Conservation (phyloP, 805 yeast genomes). For the Pichia pseudocactophila region DNA sequence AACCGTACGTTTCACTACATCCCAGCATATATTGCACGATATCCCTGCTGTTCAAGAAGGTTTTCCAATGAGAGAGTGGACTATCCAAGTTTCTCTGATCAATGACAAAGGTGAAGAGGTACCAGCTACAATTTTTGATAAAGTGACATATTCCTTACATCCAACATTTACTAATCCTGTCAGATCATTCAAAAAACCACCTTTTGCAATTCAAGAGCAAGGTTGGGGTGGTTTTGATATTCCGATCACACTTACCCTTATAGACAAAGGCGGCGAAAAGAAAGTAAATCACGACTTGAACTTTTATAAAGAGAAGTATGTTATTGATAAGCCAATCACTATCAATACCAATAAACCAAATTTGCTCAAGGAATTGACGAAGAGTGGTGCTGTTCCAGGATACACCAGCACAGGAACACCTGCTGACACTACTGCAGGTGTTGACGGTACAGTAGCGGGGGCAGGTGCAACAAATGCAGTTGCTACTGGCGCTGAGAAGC, state of each 20-base stretch:
- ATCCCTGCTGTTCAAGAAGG: slow-evolving; percentile 81
- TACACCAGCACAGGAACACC: slow-evolving; percentile 1
- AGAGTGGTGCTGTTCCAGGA: slow-evolving; percentile 72
- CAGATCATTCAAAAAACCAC: slow-evolving; percentile 70
- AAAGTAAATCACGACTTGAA: slow-evolving; percentile 84
- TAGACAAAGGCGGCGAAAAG: slow-evolving; percentile 84
- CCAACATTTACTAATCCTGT: slow-evolving; percentile 91
- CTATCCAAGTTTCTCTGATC: slow-evolving; percentile 63
- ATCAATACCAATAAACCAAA: slow-evolving; percentile 71
- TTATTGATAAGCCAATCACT: slow-evolving; percentile 65
- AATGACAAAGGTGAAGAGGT: slow-evolving; percentile 74
- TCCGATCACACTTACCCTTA: slow-evolving; percentile 63
- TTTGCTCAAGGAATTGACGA: slow-evolving; percentile 62
- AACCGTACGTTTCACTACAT: slow-evolving; percentile 79
- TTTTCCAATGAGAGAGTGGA: slow-evolving; percentile 93
- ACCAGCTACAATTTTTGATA: slow-evolving; percentile 83
- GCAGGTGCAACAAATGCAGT: slow-evolving; percentile 14
- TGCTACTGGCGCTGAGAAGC: slow-evolving; percentile 18
- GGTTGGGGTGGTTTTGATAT: slow-evolving; percentile 99
- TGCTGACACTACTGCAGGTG: not conserved
- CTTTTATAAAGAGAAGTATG: slow-evolving; percentile 68
- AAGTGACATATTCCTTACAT: slow-evolving; percentile 87
- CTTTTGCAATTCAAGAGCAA: slow-evolving; percentile 81
- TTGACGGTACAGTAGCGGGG: slow-evolving; percentile 8
- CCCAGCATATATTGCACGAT: slow-evolving; percentile 73